Evolutionary conservation across 805 yeast species (phyloP), one percentile per base, ranked within the genome.

Genomic region (Teunomyces lycoperdinae): DNA sequence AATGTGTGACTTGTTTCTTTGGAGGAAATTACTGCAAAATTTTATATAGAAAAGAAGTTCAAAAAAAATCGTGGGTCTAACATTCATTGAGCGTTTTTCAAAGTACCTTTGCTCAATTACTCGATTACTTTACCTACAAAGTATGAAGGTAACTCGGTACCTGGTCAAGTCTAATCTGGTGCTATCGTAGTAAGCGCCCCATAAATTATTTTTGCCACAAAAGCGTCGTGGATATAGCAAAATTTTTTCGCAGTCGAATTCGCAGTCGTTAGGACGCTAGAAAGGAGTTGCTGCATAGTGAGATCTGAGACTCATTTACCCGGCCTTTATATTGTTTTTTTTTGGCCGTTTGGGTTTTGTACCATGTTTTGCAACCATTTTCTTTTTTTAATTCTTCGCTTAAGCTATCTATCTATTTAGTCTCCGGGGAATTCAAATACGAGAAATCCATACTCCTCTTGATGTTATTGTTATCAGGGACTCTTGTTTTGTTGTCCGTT

Each of bases 391-490:
- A 36, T 36, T 17, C 13, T 24, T 36, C 41, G 28, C 41, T 17
- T 5, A 24, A n/a, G 26, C 9, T 7, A 16, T 32, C 5, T 7
- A 32, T 38, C 41, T 38, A 38, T 20, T 38, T 38, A 20, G 35
- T 33, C 32, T 43, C 46, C 0, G 46, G 46, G 2, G 39, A 17
- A 24, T 43, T 43, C 41, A 43, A 43, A 17, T 43, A 43, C 9
- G 46, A 43, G 31, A 43, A 35, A 43, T 43, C 27, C 46, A 43
- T 43, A 16, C 46, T 43, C 16, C 34, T 26, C 14, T 28, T 32
- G 26, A 43, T 35, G 35, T 17, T 42, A 29, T 6, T 16, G 17
- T 4, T 26, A 38, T 38, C 27, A n/a, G 29, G 20, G 13, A 26
- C 5, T 38, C 30, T n/a, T 20, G 24, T 3, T 20, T 20, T 20